These are phyloP conservation scores for Cucumis cinereus DNA, from an alignment of 306 rosid species.

Conservation along the genomic window DNA sequence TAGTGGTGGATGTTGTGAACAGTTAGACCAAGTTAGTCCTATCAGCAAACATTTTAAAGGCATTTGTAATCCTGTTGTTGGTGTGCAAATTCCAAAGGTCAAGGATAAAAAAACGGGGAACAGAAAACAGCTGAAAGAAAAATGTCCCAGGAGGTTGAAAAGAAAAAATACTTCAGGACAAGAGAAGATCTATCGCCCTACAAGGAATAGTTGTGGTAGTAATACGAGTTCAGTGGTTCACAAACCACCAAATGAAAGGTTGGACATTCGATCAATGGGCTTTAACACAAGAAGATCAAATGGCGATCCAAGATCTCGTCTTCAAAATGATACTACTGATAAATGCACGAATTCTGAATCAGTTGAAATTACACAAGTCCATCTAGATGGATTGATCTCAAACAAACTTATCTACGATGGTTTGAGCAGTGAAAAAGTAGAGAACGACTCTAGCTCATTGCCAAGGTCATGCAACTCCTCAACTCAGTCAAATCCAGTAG, in stretches of 20 bases:
- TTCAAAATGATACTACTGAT: conserved; percentile 7
- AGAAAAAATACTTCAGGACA: conserved; percentile 31
- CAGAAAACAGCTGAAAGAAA: conserved; percentile 32
- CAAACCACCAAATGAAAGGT: conserved; percentile 24
- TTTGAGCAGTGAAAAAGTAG: conserved; percentile 16
- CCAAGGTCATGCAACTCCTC: no score
- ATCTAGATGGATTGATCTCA: conserved; percentile 22
- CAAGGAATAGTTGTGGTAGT: conserved; percentile 29
- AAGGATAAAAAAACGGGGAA: conserved; percentile 11
- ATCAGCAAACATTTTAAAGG: conserved; percentile 19
- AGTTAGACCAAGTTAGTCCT: conserved; percentile 34
- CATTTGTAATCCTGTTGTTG: conserved; percentile 16
- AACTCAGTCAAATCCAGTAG: background rate
- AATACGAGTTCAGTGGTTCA: conserved; percentile 19
- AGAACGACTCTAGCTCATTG: no score
- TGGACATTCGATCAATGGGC: conserved; percentile 20
- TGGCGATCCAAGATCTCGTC: conserved; percentile 20
- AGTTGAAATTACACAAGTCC: conserved; percentile 17
- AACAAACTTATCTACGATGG: conserved; percentile 12
- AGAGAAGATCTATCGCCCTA: conserved; percentile 30
- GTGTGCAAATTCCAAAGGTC: conserved; percentile 17
- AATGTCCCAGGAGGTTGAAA: conserved; percentile 33
- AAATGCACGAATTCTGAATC: conserved; percentile 25
- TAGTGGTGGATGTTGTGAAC: conserved; percentile 23
- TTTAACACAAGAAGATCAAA: conserved; percentile 18